Conservation (phyloP, 1,284 basidiomycete species). For the Cutaneotrichosporon curvatum region DNA sequence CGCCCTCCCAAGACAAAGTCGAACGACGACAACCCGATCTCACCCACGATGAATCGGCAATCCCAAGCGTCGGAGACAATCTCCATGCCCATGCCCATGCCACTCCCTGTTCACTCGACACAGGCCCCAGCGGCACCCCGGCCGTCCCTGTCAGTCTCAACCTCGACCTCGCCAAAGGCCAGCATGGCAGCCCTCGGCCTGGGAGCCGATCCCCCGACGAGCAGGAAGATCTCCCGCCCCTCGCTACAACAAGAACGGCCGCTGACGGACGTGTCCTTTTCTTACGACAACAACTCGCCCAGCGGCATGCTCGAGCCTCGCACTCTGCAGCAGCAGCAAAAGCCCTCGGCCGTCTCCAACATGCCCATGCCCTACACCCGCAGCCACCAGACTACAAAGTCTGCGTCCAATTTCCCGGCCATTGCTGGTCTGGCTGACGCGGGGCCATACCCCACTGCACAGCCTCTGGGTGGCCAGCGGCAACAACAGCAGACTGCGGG, state of each 20-base stretch:
- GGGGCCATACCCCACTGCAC: slow-evolving; percentile 32
- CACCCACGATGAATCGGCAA: neutral
- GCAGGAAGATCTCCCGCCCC: neutral
- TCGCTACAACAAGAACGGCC: slow-evolving; percentile 1
- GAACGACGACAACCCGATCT: neutral
- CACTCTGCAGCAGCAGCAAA: neutral
- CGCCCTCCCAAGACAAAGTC: slow-evolving; percentile 1
- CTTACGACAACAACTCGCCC: neutral
- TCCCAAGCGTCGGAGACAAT: slow-evolving; percentile 1
- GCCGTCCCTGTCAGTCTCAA: neutral
- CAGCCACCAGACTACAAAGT: slow-evolving; percentile 27
- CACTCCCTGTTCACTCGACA: neutral
- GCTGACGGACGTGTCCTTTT: neutral
- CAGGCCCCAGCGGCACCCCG: neutral
- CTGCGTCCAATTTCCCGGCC: slow-evolving; percentile 35
- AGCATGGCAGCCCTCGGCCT: slow-evolving; percentile 3
- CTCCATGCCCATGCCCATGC: slow-evolving; percentile 11
- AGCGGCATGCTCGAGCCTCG: neutral
- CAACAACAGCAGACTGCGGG: too few species aligned
- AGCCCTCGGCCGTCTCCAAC: slow-evolving; percentile 1
- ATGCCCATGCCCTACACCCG: slow-evolving; percentile 10
- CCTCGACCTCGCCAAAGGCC: slow-evolving; percentile 7
- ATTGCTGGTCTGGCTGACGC: slow-evolving; percentile 38
- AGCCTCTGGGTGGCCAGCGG: neutral
- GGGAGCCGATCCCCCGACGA: neutral